phyloP scores from a whole-genome alignment of 495 filamentous ascomycete species.

The Articulospora tetracladia region DNA sequence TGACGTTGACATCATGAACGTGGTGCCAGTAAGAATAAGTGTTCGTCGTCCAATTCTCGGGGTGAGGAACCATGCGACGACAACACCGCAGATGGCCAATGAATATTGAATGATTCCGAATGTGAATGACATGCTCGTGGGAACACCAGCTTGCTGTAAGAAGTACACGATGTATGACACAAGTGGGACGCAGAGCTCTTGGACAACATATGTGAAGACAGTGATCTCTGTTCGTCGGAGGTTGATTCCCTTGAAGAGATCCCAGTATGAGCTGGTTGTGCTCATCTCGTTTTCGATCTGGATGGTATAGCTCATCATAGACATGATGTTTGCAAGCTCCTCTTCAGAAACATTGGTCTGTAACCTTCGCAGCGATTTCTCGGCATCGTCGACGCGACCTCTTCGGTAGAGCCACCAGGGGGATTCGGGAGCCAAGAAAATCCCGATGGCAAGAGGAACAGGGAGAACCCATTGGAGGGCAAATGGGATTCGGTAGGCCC shows the following conservation, averaged over 20 bases:
- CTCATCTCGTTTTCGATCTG: conserved; percentile 48
- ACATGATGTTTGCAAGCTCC: conserved; percentile 13
- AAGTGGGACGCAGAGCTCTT: conserved; percentile 65
- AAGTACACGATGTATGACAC: conserved; percentile 69
- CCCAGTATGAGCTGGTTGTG: conserved; percentile 36
- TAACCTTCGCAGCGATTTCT: conserved; percentile 39
- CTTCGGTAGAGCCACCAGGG: conserved; percentile 54
- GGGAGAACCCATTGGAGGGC: conserved; percentile 40
- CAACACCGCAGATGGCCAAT: conserved; percentile 27
- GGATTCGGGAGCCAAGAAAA: conserved; percentile 41
- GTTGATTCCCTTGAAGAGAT: conserved; percentile 64
- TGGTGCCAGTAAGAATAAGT: conserved; percentile 10
- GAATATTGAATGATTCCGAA: conserved; percentile 6
- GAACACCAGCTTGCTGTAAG: conserved; percentile 62
- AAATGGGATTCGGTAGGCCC: conserved; percentile 6
- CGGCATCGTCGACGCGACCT: conserved; percentile 44
- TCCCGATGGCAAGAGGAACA: conserved; percentile 34
- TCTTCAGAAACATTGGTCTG: conserved; percentile 48
- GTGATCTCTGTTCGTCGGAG: conserved; percentile 64
- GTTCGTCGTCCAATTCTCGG: conserved; percentile 11
- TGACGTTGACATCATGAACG: conserved; percentile 19
- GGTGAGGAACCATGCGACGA: conserved; percentile 30
- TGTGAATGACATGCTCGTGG: conserved; percentile 21
- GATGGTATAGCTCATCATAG: conserved; percentile 50
- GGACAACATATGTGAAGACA: conserved; percentile 64